Conservation (phyloP, 805 yeast species). For the Ogataea glucozyma region DNA sequence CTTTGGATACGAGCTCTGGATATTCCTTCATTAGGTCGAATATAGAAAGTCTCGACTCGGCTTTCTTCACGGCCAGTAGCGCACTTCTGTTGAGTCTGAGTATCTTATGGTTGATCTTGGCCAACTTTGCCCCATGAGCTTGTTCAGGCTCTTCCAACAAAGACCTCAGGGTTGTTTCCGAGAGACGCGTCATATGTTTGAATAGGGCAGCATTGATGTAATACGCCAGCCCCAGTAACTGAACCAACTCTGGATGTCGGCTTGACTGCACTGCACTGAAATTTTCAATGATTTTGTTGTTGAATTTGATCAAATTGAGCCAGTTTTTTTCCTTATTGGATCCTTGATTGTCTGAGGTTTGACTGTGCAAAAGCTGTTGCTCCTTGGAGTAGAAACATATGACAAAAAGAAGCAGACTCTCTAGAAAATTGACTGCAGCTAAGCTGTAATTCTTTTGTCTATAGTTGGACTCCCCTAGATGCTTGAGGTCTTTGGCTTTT, state of each 20-base stretch:
- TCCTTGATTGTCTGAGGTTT: not conserved
- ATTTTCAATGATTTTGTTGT: conserved; percentile 25
- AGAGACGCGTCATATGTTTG: conserved; percentile 7
- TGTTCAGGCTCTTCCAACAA: conserved; percentile 10
- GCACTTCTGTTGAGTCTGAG: conserved; percentile 17
- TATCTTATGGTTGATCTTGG: conserved; percentile 14
- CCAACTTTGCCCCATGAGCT: not conserved
- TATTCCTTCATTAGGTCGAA: conserved; percentile 14
- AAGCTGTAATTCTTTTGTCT: conserved; percentile 14
- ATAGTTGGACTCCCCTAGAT: conserved; percentile 20
- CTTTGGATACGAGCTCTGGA: conserved; percentile 17
- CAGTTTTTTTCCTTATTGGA: conserved; percentile 21
- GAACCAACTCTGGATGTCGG: conserved; percentile 2
- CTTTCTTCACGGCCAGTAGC: conserved; percentile 16
- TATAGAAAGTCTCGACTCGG: conserved; percentile 20
- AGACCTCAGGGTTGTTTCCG: conserved; percentile 3
- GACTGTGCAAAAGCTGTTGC: not conserved
- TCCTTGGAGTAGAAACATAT: conserved; percentile 29
- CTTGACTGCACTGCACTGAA: conserved; percentile 14
- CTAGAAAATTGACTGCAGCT: conserved; percentile 27
- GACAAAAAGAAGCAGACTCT: conserved; percentile 29
- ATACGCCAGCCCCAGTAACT: conserved; percentile 13
- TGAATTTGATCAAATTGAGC: conserved; percentile 20
- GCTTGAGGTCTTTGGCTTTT: conserved; percentile 19
- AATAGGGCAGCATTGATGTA: conserved; percentile 15